Conservation (phyloP, 2,329 filamentous ascomycete genomes). For the Rugonectria rugulosa region DNA sequence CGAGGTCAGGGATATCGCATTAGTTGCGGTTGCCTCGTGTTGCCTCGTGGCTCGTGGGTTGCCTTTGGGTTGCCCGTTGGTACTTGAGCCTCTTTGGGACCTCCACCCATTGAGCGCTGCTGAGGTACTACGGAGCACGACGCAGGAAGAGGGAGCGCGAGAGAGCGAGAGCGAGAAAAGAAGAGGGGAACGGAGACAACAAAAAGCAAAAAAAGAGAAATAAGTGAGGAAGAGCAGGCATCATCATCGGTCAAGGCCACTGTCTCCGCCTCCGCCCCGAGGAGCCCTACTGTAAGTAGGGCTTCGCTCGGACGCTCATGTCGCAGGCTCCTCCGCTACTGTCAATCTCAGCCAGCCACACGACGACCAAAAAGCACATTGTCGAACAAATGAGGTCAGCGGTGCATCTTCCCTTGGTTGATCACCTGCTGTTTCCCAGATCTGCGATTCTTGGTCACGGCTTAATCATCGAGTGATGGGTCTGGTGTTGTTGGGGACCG, state of each 20-base stretch:
- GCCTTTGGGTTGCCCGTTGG: background rate
- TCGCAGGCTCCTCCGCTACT: constrained; percentile 6
- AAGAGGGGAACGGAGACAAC: background rate
- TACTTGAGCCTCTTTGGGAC: background rate
- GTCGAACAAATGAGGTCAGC: background rate
- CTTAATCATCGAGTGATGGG: too few relatives aligned
- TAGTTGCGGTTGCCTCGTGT: constrained; percentile 1
- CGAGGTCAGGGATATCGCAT: constrained; percentile 10
- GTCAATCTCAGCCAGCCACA: constrained; percentile 1
- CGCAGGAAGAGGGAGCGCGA: too few relatives aligned
- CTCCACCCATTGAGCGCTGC: background rate
- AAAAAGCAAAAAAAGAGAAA: background rate
- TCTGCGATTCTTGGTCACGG: too few relatives aligned
- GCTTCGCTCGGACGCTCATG: constrained; percentile 2
- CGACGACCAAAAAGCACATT: background rate
- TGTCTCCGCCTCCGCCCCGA: background rate
- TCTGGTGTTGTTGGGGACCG: too few relatives aligned
- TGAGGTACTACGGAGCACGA: too few relatives aligned
- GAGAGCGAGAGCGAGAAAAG: too few relatives aligned
- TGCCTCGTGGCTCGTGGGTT: background rate
- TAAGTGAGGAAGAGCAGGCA: background rate
- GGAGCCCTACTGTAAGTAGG: background rate
- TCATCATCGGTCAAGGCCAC: background rate
- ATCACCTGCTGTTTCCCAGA: too few relatives aligned
- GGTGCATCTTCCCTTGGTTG: background rate